These are phyloP conservation scores for Magnolia sinica DNA, from an alignment of 164 flowering plant species.

Conservation along the genomic window DNA sequence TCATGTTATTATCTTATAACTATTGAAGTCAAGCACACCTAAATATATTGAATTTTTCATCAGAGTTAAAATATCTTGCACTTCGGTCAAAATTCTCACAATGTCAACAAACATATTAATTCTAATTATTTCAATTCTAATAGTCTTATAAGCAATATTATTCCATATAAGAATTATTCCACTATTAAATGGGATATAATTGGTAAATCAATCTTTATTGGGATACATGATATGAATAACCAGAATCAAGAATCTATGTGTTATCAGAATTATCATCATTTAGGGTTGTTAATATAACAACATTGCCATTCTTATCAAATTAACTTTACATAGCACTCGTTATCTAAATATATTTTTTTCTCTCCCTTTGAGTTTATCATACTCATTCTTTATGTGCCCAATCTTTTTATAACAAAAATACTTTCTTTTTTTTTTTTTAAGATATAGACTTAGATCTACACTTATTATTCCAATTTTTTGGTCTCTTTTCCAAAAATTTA, in stretches of 20 bases:
- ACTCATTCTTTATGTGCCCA: no score
- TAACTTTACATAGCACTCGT: no score
- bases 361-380: no score
- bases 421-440: no score
- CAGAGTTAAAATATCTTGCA: not conserved
- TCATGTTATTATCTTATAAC: not conserved
- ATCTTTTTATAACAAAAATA: no score
- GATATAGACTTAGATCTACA: no score
- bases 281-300: no score
- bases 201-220: conserved; percentile 4
- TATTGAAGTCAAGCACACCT: conserved; percentile 1
- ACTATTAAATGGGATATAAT: not conserved
- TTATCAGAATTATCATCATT: not conserved
- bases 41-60: not conserved
- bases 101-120: conserved; percentile 9
- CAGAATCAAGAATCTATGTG: conserved; percentile 8
- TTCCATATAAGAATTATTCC: conserved; percentile 16
- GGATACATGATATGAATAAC: conserved; percentile 12
- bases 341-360: no score
- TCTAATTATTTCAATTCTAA: not conserved
- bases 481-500: no score
- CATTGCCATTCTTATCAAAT: no score
- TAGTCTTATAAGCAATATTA: not conserved
- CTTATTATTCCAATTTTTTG: no score
- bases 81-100: not conserved